Conservation (phyloP, 139 green algal genomes). For the Parachlorella kessleri region DNA sequence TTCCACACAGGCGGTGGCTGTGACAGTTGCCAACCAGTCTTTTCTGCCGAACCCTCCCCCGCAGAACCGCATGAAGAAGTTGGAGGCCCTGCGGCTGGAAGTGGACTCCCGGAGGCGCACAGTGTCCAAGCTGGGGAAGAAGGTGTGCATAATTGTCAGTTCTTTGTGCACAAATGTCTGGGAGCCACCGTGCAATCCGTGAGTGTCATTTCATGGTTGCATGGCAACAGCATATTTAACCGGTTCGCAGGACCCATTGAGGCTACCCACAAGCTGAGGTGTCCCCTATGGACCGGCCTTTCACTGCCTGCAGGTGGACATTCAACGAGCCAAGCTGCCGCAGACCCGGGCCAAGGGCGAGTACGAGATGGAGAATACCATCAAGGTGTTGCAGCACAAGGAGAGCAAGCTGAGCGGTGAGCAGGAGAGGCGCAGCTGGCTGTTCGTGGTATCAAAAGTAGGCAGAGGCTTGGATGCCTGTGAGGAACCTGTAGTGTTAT, state of each 20-base stretch:
- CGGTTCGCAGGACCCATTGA: too few species aligned
- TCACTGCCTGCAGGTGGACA: constrained; percentile 39
- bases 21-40: too few species aligned
- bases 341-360: constrained; percentile 61
- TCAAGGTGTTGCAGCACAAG: constrained; percentile 75
- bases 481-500: neutral
- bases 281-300: too few species aligned
- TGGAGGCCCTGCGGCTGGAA: constrained; percentile 83
- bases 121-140: constrained; percentile 66
- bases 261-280: too few species aligned
- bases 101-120: constrained; percentile 84
- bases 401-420: constrained; percentile 77
- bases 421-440: too few species aligned
- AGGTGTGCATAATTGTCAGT: constrained; percentile 7
- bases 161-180: neutral
- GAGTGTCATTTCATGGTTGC: too few species aligned
- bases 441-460: too few species aligned
- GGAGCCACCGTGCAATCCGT: too few species aligned
- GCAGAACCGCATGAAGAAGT: constrained; percentile 74
- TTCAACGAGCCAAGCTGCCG: constrained; percentile 51
- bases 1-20: too few species aligned
- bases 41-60: too few species aligned
- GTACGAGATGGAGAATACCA: constrained; percentile 73
- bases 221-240: too few species aligned
- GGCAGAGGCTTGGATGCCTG: neutral